Evolutionary conservation across 75 land plant genomes (phyloP).

Genomic region (Pinus tabuliformis): DNA sequence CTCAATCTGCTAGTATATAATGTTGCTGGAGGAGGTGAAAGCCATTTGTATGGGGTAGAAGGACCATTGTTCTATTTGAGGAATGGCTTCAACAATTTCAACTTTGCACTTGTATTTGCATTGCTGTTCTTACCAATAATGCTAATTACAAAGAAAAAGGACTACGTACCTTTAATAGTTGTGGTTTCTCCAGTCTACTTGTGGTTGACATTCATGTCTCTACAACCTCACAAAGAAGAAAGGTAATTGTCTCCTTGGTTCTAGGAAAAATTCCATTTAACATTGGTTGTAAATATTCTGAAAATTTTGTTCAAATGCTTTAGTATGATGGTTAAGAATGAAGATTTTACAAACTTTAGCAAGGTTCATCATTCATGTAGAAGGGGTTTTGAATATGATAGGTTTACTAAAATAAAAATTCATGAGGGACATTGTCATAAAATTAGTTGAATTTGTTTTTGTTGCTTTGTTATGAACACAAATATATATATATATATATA

Average conservation of each 20-base stretch:
- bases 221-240: constrained; percentile 99
- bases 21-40: constrained; percentile 89
- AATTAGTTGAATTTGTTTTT: background rate
- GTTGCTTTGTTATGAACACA: too few species aligned
- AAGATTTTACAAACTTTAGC: background rate
- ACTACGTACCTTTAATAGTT: constrained; percentile 50
- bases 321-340: background rate
- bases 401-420: background rate
- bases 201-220: constrained; percentile 96
- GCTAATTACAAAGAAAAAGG: constrained; percentile 45
- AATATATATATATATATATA: too few species aligned
- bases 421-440: background rate
- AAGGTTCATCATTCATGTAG: background rate
- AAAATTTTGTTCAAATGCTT: background rate
- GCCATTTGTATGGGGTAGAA: constrained; percentile 95
- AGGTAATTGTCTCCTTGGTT: constrained; percentile 43
- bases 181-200: constrained; percentile 78
- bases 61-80: constrained; percentile 76
- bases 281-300: background rate
- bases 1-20: constrained; percentile 86
- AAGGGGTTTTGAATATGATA: too few species aligned
- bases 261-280: background rate
- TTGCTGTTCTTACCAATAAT: constrained; percentile 57
- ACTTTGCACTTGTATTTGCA: constrained; percentile 78
- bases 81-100: constrained; percentile 97